phyloP scores from a whole-genome alignment of 441 rosid genomes.

The Rhodomyrtus psidioides region DNA sequence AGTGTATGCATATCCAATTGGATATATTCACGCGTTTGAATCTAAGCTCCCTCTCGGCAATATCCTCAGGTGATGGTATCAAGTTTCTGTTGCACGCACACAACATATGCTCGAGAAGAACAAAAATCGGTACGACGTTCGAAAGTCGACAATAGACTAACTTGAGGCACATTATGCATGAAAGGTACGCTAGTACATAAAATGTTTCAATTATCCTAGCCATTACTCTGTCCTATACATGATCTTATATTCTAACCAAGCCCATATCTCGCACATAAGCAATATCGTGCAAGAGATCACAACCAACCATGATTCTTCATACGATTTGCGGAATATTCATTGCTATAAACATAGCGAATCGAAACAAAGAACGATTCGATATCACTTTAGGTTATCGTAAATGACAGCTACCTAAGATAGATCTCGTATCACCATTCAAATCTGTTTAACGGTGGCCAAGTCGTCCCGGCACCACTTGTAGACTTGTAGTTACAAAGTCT shows the following conservation, averaged over 20 bases:
- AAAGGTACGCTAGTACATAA: accelerated
- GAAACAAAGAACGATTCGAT: neutral
- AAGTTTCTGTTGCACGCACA: neutral
- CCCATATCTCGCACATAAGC: neutral
- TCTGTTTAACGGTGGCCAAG: neutral
- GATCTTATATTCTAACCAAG: neutral
- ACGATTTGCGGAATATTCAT: neutral
- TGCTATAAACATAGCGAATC: neutral
- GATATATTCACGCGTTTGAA: neutral
- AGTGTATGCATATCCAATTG: neutral
- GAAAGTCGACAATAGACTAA: neutral
- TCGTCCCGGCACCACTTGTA: neutral
- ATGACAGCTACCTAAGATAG: neutral
- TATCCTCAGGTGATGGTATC: accelerated
- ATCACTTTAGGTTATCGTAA: neutral
- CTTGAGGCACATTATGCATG: neutral
- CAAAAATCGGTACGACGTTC: neutral
- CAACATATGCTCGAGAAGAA: neutral
- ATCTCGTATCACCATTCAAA: neutral
- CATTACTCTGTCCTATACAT: neutral
- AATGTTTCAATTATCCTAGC: neutral
- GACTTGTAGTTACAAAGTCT: neutral
- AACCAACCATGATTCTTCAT: neutral
- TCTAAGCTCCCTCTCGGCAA: neutral
- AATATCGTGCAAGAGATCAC: neutral